Conservation (phyloP, 2,329 filamentous ascomycete genomes). For the Leptographium radiaticola region DNA sequence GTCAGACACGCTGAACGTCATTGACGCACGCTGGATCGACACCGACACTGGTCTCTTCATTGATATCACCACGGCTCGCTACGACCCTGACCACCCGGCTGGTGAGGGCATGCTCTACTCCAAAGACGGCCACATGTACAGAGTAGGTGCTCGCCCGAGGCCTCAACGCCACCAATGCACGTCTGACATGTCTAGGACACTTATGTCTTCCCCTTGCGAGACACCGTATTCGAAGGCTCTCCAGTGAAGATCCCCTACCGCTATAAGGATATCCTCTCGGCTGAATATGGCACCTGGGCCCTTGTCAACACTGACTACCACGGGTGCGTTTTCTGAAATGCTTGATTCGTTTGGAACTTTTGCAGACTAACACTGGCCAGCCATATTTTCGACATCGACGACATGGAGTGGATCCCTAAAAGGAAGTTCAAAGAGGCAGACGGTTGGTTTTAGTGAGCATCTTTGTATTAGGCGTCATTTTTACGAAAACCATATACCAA, state of each 20-base stretch:
- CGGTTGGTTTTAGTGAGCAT: background rate
- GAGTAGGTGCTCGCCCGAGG: conserved; percentile 17
- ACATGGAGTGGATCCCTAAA: conserved; percentile 12
- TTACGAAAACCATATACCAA: background rate
- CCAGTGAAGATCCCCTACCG: conserved; percentile 52
- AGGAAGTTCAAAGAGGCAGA: background rate
- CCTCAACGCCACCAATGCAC: background rate
- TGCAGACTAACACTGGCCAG: conserved; percentile 2
- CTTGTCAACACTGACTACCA: conserved; percentile 38
- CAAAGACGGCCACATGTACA: conserved; percentile 37
- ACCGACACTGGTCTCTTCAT: conserved; percentile 33
- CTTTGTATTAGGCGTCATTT: background rate
- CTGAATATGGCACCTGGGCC: conserved; percentile 42
- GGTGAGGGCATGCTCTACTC: conserved; percentile 33
- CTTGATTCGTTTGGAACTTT: background rate
- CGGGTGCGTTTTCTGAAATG: conserved; percentile 26
- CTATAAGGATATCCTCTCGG: conserved; percentile 43
- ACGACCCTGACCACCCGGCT: conserved; percentile 28
- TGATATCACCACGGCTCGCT: conserved; percentile 37
- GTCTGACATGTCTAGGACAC: conserved; percentile 24
- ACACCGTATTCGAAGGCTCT: conserved; percentile 55
- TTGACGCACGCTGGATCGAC: conserved; percentile 37
- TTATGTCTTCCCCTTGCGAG: conserved; percentile 55
- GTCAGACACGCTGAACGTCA: conserved; percentile 26
- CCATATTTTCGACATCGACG: conserved; percentile 10